A percentile compares a stretch with the other conserved stretches of the same genome.
Evolutionary conservation across 352 stramenopile genomes (phyloP).

Genomic region (Phytopythium ostracodes): DNA sequence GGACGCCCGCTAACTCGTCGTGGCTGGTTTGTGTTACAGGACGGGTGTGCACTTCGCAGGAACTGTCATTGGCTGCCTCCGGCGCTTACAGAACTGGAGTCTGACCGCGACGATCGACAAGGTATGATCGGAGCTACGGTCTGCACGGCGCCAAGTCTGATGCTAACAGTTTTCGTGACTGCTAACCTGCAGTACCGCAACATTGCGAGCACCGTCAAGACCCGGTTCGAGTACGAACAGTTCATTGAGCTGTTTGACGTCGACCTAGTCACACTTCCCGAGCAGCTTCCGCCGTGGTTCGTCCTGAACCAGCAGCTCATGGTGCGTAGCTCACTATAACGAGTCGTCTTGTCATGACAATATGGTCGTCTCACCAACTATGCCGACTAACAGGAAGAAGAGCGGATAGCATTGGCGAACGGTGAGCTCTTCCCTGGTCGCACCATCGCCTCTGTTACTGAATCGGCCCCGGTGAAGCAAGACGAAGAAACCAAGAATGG

Average conservation of each 20-base stretch:
- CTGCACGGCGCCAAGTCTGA: neutral
- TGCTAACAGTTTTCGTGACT: neutral
- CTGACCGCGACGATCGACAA: conserved; percentile 87
- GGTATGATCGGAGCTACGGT: conserved; percentile 16
- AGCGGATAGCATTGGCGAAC: conserved; percentile 60
- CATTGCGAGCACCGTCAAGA: conserved; percentile 82
- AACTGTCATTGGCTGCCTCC: conserved; percentile 79
- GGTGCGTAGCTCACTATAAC: conserved; percentile 21
- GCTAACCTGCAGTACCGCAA: conserved; percentile 67
- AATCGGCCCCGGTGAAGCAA: conserved; percentile 8
- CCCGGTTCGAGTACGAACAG: conserved; percentile 85
- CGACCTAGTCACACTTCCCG: conserved; percentile 74
- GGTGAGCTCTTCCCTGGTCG: conserved; percentile 66
- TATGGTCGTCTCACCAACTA: neutral
- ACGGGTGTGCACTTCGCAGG: conserved; percentile 73
- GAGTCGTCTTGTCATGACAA: too few relatives aligned
- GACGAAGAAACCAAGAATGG: conserved; percentile 7
- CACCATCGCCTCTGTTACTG: conserved; percentile 12
- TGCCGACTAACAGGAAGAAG: conserved; percentile 46
- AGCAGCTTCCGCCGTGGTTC: conserved; percentile 79
- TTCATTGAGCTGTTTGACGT: conserved; percentile 89
- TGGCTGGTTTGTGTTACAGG: conserved; percentile 15
- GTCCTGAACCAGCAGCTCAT: conserved; percentile 75
- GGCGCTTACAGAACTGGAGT: conserved; percentile 83
- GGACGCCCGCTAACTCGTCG: neutral